phyloP scores from a whole-genome alignment of 371 early-diverging fungal species.

The Mucor lusitanicus region DNA sequence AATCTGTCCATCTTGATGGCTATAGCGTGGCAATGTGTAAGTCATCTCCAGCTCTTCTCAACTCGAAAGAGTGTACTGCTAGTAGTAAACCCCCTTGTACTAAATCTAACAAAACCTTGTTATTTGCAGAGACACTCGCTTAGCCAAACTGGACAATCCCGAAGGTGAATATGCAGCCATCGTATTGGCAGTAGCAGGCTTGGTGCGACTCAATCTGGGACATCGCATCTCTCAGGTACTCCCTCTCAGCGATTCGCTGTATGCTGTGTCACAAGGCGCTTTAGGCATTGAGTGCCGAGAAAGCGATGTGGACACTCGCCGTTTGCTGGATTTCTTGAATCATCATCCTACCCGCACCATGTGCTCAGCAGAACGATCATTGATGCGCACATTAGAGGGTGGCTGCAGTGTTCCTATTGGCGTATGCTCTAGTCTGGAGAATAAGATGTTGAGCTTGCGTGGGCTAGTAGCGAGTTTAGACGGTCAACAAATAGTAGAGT shows the following conservation, averaged over 20 bases:
- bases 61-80: too few relatives aligned
- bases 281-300: slow-evolving; percentile 84
- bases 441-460: slow-evolving; percentile 46
- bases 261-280: slow-evolving; percentile 97
- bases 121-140: slow-evolving; percentile 71
- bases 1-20: not conserved
- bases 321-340: slow-evolving; percentile 61
- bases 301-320: slow-evolving; percentile 58
- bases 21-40: slow-evolving; percentile 48
- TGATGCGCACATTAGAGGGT: slow-evolving; percentile 91
- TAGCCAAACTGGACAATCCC: slow-evolving; percentile 83
- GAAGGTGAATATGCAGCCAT: slow-evolving; percentile 79
- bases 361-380: slow-evolving; percentile 81
- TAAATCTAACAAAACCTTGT: too few relatives aligned
- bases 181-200: slow-evolving; percentile 89
- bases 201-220: slow-evolving; percentile 68
- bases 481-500: slow-evolving; percentile 60
- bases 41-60: not conserved
- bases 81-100: too few relatives aligned
- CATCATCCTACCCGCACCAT: slow-evolving; percentile 67
- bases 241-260: slow-evolving; percentile 59
- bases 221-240: slow-evolving; percentile 75
- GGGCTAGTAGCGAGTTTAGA: slow-evolving; percentile 74
- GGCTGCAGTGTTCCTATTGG: slow-evolving; percentile 97
- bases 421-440: slow-evolving; percentile 67